Evolutionary conservation across 2,329 filamentous ascomycete genomes (phyloP).

Genomic region (Arthrobotrys entomopaga): DNA sequence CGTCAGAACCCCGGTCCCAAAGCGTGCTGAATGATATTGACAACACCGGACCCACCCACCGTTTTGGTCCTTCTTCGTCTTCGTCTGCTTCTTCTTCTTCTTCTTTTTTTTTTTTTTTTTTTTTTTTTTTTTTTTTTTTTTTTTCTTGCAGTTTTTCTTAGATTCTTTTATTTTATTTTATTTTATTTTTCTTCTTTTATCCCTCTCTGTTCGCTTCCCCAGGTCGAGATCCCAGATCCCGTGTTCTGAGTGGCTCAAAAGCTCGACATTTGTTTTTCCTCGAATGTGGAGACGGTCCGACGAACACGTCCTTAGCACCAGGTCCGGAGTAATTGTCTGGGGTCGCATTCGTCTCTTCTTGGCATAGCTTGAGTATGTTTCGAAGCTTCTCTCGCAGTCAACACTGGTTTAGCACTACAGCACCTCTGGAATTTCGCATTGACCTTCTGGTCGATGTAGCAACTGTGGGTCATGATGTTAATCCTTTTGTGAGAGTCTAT

Average conservation of each 20-base stretch:
- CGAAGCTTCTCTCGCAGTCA: constrained; percentile 24
- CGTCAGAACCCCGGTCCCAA: constrained; percentile 26
- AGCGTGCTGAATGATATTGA: constrained; percentile 25
- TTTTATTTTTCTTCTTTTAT: neutral
- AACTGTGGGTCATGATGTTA: constrained; percentile 20
- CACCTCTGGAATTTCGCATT: constrained; percentile 12
- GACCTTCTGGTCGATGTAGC: constrained; percentile 15
- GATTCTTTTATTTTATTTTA: constrained; percentile 23
- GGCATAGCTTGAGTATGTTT: constrained; percentile 19
- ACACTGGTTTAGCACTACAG: constrained; percentile 8
- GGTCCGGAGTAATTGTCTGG: constrained; percentile 53
- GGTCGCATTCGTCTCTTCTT: constrained; percentile 35
- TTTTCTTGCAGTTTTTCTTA: too few relatives aligned
- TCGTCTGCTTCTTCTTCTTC: too few relatives aligned
- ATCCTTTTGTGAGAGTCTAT: neutral
- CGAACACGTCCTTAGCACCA: constrained; percentile 14
- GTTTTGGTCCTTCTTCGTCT: constrained; percentile 43
- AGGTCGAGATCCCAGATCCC: constrained; percentile 55
- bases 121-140: neutral
- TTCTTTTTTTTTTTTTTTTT: neutral
- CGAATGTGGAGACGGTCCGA: constrained; percentile 49
- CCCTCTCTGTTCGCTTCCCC: constrained; percentile 55
- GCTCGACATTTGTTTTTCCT: constrained; percentile 39
- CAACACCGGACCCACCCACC: constrained; percentile 49
- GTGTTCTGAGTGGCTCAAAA: constrained; percentile 49